Base-by-base conservation (phyloP, 129 eudicot species). In the Ambrosia artemisiifolia region DNA sequence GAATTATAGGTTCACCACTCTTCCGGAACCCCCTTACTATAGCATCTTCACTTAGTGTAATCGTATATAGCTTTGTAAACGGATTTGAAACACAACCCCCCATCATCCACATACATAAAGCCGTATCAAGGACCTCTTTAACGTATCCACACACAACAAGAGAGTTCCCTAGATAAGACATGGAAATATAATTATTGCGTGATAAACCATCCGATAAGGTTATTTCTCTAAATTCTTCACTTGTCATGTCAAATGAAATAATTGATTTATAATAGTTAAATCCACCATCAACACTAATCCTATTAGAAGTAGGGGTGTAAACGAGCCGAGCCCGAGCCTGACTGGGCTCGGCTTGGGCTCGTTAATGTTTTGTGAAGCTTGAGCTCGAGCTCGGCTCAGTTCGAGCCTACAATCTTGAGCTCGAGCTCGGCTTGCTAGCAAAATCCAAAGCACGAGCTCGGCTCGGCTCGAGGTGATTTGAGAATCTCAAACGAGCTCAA, bases 181-280 rank as follows among this genome's bases (percentile, higher is more conserved):
- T 7, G 3, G 57, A 44, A 64, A 78, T 38, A 43, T 24, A 8
- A 33, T 20, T 34, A 11, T 14, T 38, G 43, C 5, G 1, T n/a
- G 73, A 35, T 49, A 86, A 78, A 67, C 6, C 46, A 62, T 63
- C 16, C 0, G 86, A 84, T 11, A 86, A 46, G 49, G 20, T 11
- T 17, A 86, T 6, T 53, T 76, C 85, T 13, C 10, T 2, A 53
- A 86, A 83, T 30, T 70, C 72, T 34, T 86, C 78, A 48, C 49
- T 55, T 2, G 35, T 70, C 79, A 83, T 46, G 60, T 67, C 71
- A 71, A 87, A 87, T 11, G 79, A 67, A 56, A 81, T 11, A 32
- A 87, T 69, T 76, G 79, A 67, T 68, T 56, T 38, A 24, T 1
- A 0, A 24, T 24, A 24, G 28, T 24, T 24, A 24, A 1, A 0